A percentile compares a stretch with the other conserved stretches of the same genome.
These are phyloP conservation scores for Vigna radiata DNA, from an alignment of 306 rosid species.

Conservation along the genomic window DNA sequence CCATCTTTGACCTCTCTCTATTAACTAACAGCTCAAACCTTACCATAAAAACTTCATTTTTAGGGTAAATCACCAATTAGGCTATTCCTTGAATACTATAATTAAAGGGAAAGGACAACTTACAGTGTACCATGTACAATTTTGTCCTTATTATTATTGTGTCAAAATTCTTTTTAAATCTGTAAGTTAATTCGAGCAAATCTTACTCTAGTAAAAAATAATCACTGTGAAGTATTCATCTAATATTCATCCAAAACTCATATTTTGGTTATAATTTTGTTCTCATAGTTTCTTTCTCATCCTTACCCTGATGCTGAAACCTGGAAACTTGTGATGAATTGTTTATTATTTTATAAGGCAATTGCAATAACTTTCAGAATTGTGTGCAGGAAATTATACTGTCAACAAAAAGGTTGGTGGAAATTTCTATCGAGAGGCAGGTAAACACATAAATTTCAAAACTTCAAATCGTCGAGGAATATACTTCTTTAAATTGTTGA, in stretches of 20 bases:
- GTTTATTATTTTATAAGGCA: neutral
- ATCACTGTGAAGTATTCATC: too few species aligned
- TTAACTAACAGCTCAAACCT: slow-evolving; percentile 38
- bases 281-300: neutral
- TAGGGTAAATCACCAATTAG: too few species aligned
- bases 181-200: too few species aligned
- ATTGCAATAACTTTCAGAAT: slow-evolving; percentile 2
- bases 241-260: too few species aligned
- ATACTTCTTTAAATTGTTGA: slow-evolving; percentile 42
- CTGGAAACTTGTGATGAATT: slow-evolving; percentile 31
- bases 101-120: too few species aligned
- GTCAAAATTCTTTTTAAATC: too few species aligned
- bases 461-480: slow-evolving; percentile 36
- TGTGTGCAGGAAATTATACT: slow-evolving; percentile 6
- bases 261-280: neutral
- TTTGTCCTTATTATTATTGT: too few species aligned
- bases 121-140: too few species aligned
- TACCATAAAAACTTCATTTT: neutral
- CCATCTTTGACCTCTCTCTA: slow-evolving; percentile 31
- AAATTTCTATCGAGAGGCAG: slow-evolving; percentile 45
- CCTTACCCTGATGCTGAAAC: slow-evolving; percentile 35
- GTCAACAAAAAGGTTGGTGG: slow-evolving; percentile 3
- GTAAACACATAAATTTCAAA: slow-evolving; percentile 42
- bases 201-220: too few species aligned
- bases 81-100: too few species aligned